Base-by-base conservation (phyloP, 768 basidiomycete genomes). In the Lentinula detonsa region DNA sequence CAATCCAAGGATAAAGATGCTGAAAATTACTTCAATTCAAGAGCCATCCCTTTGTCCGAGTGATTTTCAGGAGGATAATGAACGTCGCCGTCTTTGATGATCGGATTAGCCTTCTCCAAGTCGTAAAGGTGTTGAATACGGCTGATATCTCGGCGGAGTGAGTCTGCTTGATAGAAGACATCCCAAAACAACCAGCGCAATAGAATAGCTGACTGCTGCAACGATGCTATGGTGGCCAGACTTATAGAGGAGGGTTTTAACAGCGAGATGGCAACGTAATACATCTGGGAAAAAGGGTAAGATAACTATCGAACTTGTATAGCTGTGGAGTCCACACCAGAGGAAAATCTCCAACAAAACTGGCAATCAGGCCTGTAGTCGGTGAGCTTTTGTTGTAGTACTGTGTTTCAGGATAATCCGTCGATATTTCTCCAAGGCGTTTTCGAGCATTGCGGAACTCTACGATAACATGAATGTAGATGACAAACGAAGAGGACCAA, bases 121-220 rank as follows among this genome's bases (percentile, higher is more conserved):
- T 59, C 58, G 48, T 49, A 59, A 4, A 59, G 34, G 2, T 59
- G 58, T 21, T 59, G 58, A 3, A 50, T n/a, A 23, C 58, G 58
- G 34, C 48, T 59, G 33, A 50, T 50, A 21, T 59, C 11, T 18
- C 37, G 18, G 23, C 58, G 58, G 4, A 59, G 21, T 4, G 13
- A 5, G 15, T 59, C 48, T 13, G 37, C 48, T 18, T 59, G 28
- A 10, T 39, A 31, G 58, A 49, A 59, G 35, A 59, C 35, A 28
- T 59, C 48, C 58, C 46, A 59, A 11, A 59, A 59, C 21, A 42
- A 31, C 58, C 58, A 59, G 3, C 48, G 43, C n/a, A 59, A 18
- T 2, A 59, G 48, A 5, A 39, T 50, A 15, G 46, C 33, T 21
- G 58, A 48, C 37, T 59, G 58, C 35, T 59, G 58, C 16, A 59